Conservation (phyloP, 225 moss, liverwort and hornwort genomes). For the Physcomitrium patens region DNA sequence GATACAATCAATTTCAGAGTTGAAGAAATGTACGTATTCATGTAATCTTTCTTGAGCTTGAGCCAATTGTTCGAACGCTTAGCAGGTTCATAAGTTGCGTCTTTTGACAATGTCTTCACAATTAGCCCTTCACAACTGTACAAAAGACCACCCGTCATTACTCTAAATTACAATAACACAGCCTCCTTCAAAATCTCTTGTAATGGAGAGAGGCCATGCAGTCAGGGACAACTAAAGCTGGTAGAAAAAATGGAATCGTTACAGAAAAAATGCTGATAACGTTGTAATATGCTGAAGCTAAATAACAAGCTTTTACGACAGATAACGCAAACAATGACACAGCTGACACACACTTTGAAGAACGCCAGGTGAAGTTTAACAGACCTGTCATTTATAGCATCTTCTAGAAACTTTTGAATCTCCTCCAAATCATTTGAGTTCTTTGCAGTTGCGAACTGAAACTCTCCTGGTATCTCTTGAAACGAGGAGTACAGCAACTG, state of each 20-base stretch:
- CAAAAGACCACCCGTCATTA: slow-evolving; percentile 21
- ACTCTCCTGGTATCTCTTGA: slow-evolving; percentile 76
- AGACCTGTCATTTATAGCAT: slow-evolving; percentile 88
- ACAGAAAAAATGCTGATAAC: not conserved
- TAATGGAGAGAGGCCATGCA: slow-evolving; percentile 22
- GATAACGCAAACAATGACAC: not conserved
- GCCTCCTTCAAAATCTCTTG: slow-evolving; percentile 2
- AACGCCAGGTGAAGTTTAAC: slow-evolving; percentile 25
- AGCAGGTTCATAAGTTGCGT: slow-evolving; percentile 96
- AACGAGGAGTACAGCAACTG: slow-evolving; percentile 92
- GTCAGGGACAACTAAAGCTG: not conserved
- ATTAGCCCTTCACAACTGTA: slow-evolving; percentile 97
- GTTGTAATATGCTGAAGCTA: slow-evolving; percentile 5
- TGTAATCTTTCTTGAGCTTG: slow-evolving; percentile 99
- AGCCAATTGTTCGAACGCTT: slow-evolving; percentile 99
- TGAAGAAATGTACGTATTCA: slow-evolving; percentile 67
- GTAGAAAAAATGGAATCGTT: not conserved
- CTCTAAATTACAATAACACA: not conserved
- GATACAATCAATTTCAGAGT: slow-evolving; percentile 23
- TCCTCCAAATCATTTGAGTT: slow-evolving; percentile 93
- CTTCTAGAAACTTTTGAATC: slow-evolving; percentile 92
- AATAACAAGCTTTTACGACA: slow-evolving; percentile 1
- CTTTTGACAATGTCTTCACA: slow-evolving; percentile 90
- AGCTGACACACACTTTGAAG: slow-evolving; percentile 14
- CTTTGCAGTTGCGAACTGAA: slow-evolving; percentile 87